Evolutionary conservation across 345 rosid species (phyloP), one percentile per base, ranked within the genome.

Genomic region (Brassica rapa): DNA sequence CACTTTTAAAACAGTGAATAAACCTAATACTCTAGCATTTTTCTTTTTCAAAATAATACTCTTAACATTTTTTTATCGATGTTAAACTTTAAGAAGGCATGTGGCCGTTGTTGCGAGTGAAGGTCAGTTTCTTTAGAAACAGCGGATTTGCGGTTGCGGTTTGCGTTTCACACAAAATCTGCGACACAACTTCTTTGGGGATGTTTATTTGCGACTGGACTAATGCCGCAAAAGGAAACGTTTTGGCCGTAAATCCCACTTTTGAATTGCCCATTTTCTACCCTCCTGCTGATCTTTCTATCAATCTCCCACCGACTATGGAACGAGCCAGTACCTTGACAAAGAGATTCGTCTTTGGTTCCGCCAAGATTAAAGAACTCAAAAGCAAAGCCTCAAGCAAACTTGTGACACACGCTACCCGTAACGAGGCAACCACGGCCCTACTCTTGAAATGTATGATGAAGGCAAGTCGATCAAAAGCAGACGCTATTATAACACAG

Each of bases 351-450:
- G 57, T 73, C 3, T 39, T 66, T n/a, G 37, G 64, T 30, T 16
- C 73, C 24, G 51, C 79, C 19, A 55, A 32, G 85, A 83, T 16
- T 9, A 57, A 78, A 4, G 72, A 68, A 2, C 82, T 81, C 4
- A 78, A 73, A 73, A 25, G 60, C 8, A 62, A 0, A 71, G 75
- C 70, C 6, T 57, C 81, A 19, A 33, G 73, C 35, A 19, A 19
- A 30, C 10, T 63, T 61, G 73, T 63, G 29, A 60, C 35, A 6
- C 19, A 25, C 6, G 82, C 83, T 2, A 73, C 85, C 3, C 75
- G 76, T 3, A 75, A 79, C n/a, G 83, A 82, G 29, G 80, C 41
- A 0, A 76, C 74, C 21, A 51, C 80, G 0, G 73, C 81, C 2
- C 66, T 81, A 11, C 64, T 86, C 37, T 74, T 78, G 53, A 72